These are phyloP conservation scores for Rubroboletus satanas DNA, from an alignment of 768 basidiomycete species.

Conservation along the genomic window DNA sequence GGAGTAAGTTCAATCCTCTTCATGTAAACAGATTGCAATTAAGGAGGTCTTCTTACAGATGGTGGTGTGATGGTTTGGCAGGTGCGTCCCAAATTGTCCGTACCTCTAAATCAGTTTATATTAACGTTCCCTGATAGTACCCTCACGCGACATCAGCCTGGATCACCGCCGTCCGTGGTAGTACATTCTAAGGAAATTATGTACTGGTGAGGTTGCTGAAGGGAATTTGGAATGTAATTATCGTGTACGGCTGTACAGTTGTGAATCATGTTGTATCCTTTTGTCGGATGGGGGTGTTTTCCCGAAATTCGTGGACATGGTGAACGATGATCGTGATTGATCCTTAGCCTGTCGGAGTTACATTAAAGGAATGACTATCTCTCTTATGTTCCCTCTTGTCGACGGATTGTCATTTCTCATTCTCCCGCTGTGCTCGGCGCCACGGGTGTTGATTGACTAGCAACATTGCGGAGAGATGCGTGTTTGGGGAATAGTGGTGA, in stretches of 20 bases:
- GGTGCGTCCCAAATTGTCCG: conserved; percentile 15
- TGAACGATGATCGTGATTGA: too few relatives aligned
- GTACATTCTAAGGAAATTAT: neutral
- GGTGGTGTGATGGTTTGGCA: conserved; percentile 40
- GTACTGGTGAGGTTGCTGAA: neutral
- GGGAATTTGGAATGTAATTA: neutral
- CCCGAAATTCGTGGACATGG: neutral
- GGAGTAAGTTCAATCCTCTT: neutral
- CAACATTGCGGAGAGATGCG: neutral
- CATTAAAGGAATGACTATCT: neutral
- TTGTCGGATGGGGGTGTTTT: neutral
- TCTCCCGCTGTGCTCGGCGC: neutral
- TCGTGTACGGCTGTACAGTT: neutral
- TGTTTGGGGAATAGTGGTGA: neutral
- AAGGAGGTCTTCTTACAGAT: conserved; percentile 21
- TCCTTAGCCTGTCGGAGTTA: neutral
- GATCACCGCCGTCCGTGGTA: conserved; percentile 27
- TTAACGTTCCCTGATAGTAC: conserved; percentile 20
- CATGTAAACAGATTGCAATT: neutral
- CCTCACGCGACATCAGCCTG: conserved; percentile 36
- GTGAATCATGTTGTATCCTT: neutral
- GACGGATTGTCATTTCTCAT: neutral
- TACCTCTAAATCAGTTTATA: neutral
- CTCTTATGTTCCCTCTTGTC: neutral
- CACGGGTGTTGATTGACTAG: neutral